These are phyloP conservation scores for Seiridium cupressi DNA, from an alignment of 2,329 filamentous ascomycete species.

Conservation along the genomic window DNA sequence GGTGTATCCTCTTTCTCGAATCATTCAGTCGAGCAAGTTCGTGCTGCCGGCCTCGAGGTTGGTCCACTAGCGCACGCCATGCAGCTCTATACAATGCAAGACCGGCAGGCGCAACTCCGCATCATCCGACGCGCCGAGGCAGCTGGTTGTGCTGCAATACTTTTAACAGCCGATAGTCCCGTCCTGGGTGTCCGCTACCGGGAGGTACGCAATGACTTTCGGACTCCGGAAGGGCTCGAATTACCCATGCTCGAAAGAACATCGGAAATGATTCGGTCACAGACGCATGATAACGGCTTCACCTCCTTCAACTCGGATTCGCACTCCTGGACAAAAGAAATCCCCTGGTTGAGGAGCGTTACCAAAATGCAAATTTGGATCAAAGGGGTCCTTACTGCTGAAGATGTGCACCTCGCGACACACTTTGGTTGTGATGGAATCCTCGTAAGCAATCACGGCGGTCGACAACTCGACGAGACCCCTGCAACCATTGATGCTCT, in stretches of 20 bases:
- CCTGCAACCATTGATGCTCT: constrained; percentile 39
- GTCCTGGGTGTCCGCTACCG: constrained; percentile 48
- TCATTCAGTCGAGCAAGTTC: constrained; percentile 17
- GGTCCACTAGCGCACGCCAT: constrained; percentile 42
- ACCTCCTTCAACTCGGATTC: constrained; percentile 21
- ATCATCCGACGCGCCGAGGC: constrained; percentile 35
- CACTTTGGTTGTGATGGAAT: constrained; percentile 36
- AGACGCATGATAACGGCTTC: constrained; percentile 21
- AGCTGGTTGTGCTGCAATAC: constrained; percentile 49
- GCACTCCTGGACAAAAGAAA: constrained; percentile 45
- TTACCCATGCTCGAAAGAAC: constrained; percentile 13
- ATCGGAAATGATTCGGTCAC: constrained; percentile 9
- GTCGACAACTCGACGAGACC: constrained; percentile 42
- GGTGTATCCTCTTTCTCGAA: constrained; percentile 46
- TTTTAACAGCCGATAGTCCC: constrained; percentile 51
- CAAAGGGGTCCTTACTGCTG: constrained; percentile 18
- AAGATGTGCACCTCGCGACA: constrained; percentile 37
- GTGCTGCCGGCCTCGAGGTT: constrained; percentile 32
- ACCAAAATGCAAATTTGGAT: constrained; percentile 49
- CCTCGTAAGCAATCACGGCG: constrained; percentile 45
- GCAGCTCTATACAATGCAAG: constrained; percentile 50
- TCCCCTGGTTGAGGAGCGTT: constrained; percentile 47
- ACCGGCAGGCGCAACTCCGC: constrained; percentile 40
- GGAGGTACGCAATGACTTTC: constrained; percentile 50
- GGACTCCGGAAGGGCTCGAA: constrained; percentile 32